phyloP scores from a whole-genome alignment of 257 asterid species.

The Fraxinus anomala region DNA sequence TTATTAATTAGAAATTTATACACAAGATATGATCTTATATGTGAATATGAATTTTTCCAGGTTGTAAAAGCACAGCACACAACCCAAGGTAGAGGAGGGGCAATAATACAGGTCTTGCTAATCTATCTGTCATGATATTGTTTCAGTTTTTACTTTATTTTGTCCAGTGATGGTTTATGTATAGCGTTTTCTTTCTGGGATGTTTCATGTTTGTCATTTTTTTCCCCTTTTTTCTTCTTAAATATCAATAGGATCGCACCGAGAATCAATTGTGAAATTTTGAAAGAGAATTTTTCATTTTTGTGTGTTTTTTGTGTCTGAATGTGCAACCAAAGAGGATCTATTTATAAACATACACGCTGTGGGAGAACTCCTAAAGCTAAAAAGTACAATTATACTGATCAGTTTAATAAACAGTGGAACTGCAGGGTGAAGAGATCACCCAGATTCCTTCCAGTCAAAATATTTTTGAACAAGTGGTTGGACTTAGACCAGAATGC shows the following conservation, averaged over 20 bases:
- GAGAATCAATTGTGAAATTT: background rate
- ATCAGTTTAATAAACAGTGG: background rate
- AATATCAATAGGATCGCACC: background rate
- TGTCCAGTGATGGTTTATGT: background rate
- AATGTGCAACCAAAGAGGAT: background rate
- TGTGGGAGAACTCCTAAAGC: background rate
- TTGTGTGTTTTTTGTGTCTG: background rate
- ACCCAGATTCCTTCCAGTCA: background rate
- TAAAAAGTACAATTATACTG: background rate
- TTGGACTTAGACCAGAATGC: background rate
- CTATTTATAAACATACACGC: background rate
- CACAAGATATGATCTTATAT: conserved; percentile 15
- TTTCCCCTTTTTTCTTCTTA: background rate
- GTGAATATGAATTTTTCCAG: conserved; percentile 40
- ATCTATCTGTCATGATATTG: conserved; percentile 6
- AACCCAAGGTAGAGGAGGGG: conserved; percentile 97
- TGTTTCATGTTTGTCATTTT: conserved; percentile 2
- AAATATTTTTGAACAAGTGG: background rate
- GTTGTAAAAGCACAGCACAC: conserved; percentile 87
- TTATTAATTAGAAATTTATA: background rate
- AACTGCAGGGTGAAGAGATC: background rate
- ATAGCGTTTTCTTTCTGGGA: background rate
- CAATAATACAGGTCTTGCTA: conserved; percentile 79
- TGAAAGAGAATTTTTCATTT: background rate
- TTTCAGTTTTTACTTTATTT: conserved; percentile 15